Conservation (phyloP, 345 rosid genomes). For the Eucalyptus cloeziana region DNA sequence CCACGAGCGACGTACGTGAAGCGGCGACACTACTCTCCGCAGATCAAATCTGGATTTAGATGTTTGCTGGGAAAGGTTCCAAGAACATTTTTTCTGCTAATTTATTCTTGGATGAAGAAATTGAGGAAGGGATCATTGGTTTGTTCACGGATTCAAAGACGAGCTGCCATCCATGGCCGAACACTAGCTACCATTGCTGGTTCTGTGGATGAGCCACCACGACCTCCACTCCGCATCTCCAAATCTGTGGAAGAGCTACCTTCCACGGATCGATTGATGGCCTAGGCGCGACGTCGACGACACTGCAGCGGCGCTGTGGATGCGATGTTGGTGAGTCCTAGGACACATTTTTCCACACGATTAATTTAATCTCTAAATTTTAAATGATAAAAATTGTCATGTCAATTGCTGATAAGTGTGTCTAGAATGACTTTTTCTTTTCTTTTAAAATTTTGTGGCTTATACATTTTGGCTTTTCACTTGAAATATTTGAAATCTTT, state of each 20-base stretch:
- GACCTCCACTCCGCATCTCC: not conserved
- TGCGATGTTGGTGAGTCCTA: not conserved
- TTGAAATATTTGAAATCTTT: no score
- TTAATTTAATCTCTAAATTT: no score
- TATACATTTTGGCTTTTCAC: no score
- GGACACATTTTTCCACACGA: rapidly evolving
- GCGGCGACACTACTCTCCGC: not conserved
- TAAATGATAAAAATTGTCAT: no score
- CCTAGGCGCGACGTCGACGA: not conserved
- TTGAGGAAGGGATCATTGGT: not conserved
- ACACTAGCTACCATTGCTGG: not conserved
- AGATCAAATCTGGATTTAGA: not conserved
- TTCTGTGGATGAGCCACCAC: not conserved
- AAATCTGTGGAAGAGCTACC: not conserved
- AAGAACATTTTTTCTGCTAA: not conserved
- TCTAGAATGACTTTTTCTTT: no score
- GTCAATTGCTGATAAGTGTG: rapidly evolving
- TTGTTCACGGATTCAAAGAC: not conserved
- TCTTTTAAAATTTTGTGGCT: no score
- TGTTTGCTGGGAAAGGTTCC: not conserved
- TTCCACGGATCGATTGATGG: not conserved
- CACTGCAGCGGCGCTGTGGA: not conserved
- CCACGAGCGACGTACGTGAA: not conserved
- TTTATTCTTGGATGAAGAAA: not conserved
- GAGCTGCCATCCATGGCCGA: not conserved